Evolutionary conservation across 495 filamentous ascomycete species (phyloP).

Genomic region (Tuber magnatum): DNA sequence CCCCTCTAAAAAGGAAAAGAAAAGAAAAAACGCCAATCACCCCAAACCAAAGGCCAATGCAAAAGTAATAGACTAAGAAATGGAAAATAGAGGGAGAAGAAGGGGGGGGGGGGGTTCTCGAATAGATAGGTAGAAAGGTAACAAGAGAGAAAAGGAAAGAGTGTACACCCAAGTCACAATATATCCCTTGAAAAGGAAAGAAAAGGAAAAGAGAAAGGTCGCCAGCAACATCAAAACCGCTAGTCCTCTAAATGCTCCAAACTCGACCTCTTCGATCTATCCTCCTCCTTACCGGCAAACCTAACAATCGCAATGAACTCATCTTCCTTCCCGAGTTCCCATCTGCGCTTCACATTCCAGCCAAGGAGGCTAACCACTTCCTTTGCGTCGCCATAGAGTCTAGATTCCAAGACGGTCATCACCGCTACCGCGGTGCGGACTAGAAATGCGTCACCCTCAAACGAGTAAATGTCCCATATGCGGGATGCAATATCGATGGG

Average conservation of each 20-base stretch:
- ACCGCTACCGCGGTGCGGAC: constrained; percentile 72
- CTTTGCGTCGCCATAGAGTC: constrained; percentile 52
- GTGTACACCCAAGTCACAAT: constrained; percentile 15
- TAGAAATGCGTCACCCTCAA: constrained; percentile 79
- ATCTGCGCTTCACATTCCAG: constrained; percentile 47
- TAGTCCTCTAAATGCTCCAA: constrained; percentile 13
- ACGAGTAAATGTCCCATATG: constrained; percentile 90
- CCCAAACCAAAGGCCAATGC: constrained; percentile 27
- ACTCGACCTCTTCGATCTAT: constrained; percentile 17
- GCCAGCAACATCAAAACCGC: constrained; percentile 3
- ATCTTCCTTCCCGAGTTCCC: constrained; percentile 54
- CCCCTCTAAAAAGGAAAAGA: constrained; percentile 12
- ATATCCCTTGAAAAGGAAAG: constrained; percentile 11
- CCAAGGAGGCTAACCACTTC: constrained; percentile 52
- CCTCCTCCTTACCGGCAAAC: constrained; percentile 59
- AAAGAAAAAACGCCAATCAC: constrained; percentile 27
- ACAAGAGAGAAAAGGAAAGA: constrained; percentile 11
- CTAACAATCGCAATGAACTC: constrained; percentile 63
- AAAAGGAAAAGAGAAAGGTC: background rate
- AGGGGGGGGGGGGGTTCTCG: too few species aligned
- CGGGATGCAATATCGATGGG: constrained; percentile 66
- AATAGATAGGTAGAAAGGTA: background rate
- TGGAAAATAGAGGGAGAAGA: background rate
- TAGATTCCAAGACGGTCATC: constrained; percentile 51
- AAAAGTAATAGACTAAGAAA: constrained; percentile 20